Percentiles rank a stretch among this genome's conserved stretches.
Conservation (phyloP, 257 asterid genomes). For the Echites panduratus region DNA sequence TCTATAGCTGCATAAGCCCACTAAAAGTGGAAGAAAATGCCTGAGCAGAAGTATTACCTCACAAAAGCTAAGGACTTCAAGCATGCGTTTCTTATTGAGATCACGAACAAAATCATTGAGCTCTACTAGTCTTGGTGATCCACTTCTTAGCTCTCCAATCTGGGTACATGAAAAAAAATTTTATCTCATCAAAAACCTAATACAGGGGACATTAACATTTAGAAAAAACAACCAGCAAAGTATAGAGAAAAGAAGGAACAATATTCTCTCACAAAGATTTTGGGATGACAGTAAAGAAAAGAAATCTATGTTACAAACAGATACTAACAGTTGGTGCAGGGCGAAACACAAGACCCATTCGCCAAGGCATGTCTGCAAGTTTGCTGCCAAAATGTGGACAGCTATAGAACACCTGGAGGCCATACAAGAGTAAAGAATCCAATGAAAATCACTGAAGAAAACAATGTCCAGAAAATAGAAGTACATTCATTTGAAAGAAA, state of each 20-base stretch:
- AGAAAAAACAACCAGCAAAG: slow-evolving; percentile 2
- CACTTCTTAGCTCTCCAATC: slow-evolving; percentile 98
- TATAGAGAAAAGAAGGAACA: background rate
- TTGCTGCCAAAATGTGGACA: slow-evolving; percentile 99
- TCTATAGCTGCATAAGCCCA: slow-evolving; percentile 6
- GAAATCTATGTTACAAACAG: background rate
- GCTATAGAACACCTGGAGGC: slow-evolving; percentile 85
- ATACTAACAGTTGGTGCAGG: slow-evolving; percentile 95
- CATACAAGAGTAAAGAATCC: slow-evolving; percentile 1
- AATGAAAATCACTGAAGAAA: slow-evolving; percentile 10
- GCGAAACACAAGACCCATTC: slow-evolving; percentile 95
- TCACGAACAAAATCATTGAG: slow-evolving; percentile 76
- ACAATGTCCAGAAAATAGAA: slow-evolving; percentile 2
- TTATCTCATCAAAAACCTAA: background rate
- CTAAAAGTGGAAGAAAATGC: slow-evolving; percentile 1
- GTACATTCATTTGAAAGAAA: slow-evolving; percentile 10
- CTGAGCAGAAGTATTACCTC: slow-evolving; percentile 43
- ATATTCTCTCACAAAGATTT: background rate
- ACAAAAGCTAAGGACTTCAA: slow-evolving; percentile 93
- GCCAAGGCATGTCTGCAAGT: slow-evolving; percentile 99
- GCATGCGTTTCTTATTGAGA: slow-evolving; percentile 63
- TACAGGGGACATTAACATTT: background rate
- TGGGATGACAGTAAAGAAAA: background rate
- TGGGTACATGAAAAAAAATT: slow-evolving; percentile 28
- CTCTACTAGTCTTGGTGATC: slow-evolving; percentile 91